A percentile compares a stretch with the other conserved stretches of the same genome.
These are phyloP conservation scores for Oryza rufipogon DNA, from an alignment of 176 grass and related monocot genomes.

Conservation along the genomic window DNA sequence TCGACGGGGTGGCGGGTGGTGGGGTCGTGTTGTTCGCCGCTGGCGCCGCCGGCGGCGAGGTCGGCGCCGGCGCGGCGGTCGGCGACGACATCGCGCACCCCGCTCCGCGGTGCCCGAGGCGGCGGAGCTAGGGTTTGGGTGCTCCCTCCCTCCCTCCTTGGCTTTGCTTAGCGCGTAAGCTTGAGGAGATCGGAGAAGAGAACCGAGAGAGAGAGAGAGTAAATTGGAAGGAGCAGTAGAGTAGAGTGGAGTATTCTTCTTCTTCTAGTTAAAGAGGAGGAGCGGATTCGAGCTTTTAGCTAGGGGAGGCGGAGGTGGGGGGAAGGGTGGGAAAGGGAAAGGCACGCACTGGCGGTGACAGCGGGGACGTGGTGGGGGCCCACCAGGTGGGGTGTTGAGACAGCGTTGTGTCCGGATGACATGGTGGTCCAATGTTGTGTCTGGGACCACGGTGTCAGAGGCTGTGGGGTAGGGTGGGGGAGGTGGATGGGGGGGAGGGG, in stretches of 20 bases:
- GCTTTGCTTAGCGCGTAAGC: conserved; percentile 43
- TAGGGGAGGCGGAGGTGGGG: no score
- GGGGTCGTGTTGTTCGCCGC: background rate
- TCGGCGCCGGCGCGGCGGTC: conserved; percentile 53
- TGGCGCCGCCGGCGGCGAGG: conserved; percentile 6
- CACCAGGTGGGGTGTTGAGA: background rate
- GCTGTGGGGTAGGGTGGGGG: background rate
- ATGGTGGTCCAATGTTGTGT: no score
- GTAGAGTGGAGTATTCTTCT: background rate
- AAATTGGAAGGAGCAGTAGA: background rate
- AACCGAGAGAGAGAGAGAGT: background rate
- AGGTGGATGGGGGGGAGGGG: no score
- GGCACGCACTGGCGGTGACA: conserved; percentile 22
- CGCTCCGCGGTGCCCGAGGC: no score
- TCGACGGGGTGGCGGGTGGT: background rate
- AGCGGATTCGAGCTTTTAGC: no score
- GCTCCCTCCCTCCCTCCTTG: background rate
- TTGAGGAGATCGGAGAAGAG: background rate
- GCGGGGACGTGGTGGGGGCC: conserved; percentile 9
- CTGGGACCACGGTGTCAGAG: background rate
- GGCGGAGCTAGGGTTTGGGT: background rate
- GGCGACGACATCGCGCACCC: conserved; percentile 52
- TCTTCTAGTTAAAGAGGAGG: background rate
- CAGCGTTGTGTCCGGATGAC: no score
- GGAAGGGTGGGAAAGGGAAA: background rate